Evolutionary conservation across 2,329 filamentous ascomycete genomes (phyloP), one percentile per base, ranked within the genome.

Genomic region (Rhynchosporium graminicola): DNA sequence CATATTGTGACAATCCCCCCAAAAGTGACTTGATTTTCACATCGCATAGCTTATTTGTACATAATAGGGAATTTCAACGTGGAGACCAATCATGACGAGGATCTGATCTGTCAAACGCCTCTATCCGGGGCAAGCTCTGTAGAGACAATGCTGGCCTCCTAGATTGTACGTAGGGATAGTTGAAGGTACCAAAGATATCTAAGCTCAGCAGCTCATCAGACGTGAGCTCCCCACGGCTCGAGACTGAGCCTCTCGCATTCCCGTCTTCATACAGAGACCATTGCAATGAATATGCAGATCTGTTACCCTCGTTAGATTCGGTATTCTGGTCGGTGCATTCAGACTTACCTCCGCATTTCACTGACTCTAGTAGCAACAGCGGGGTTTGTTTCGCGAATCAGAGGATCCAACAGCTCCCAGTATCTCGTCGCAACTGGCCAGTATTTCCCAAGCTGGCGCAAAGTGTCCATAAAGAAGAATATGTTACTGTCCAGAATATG

Each of bases 121-220:
- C 55, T 38, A 46, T 45, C 43, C 40, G 15, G 2, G 43, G 40
- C 9, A 57, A n/a, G 48, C 31, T 48, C 12, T 36, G 28, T 1
- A 57, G 31, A 9, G 42, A 26, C 8, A 12, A 2, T 9, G 26
- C 2, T 6, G 55, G 12, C 10, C 28, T 45, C n/a, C n/a, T 36
- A 12, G 43, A 57, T 8, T 42, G 57, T 7, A 59, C 31, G 28
- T 36, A 50, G 2, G 57, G 57, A 13, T 59, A 46, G n/a, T 59
- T 59, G 33, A 59, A 59, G 10, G 57, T 51, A 33, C 57, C 57
- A 29, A 59, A 59, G 15, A 59, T 59, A 20, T 59, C 47, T 3
- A 59, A 8, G 15, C 47, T 59, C 10, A 59, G 47, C 3, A 59
- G 46, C n/a, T 59, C 45, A 7, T 20, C 26, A 2, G 46, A 29